Base-by-base conservation (phyloP, 2,329 filamentous ascomycete species). In the Paracorniculantispora psalliotae region DNA sequence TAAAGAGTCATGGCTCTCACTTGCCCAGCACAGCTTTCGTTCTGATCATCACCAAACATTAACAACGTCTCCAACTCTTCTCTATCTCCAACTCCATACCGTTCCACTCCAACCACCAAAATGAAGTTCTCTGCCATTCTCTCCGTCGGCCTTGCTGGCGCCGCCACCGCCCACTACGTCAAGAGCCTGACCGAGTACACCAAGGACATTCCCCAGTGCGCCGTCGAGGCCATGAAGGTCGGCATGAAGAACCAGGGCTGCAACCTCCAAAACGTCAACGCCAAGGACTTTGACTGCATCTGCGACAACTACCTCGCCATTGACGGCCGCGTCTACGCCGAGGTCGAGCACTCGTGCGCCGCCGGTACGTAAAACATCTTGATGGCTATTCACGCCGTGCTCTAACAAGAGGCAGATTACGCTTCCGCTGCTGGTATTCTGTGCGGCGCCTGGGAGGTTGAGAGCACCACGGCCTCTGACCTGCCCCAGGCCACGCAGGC, bases 271-370 rank as follows among this genome's bases (percentile, higher is more conserved):
- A 26, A 41, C 12, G 43, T 48, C 33, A 21, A 59, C 8, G 57
- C 49, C 57, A 53, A 53, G 25, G 57, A 59, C 19, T 59, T 59
- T 48, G 57, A 59, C 57, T 59, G 57, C 49, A 46, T 59, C n/a
- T 59, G 57, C 57, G 50, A 59, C 30, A 46, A 59, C 57, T 48
- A 54, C 57, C 33, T 48, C 17, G 23, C n/a, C 39, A 59, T 59
- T 26, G 50, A 53, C 39, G 50, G 49, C 35, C 48, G n/a, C 19
- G 57, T 59, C 57, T 53, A 53, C 21, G 30, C 28, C 41, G 35
- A 59, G 17, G 50, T 59, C 49, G 41, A 30, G 10, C 48, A 51
- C 33, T 46, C 50, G n/a, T 59, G 57, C 33, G 43, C 49, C 19
- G 57, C 57, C 19, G 57, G 57, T 59, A 26, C 12, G 49, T 35